Evolutionary conservation across 495 filamentous ascomycete species (phyloP).

Genomic region (Xylaria longipes): DNA sequence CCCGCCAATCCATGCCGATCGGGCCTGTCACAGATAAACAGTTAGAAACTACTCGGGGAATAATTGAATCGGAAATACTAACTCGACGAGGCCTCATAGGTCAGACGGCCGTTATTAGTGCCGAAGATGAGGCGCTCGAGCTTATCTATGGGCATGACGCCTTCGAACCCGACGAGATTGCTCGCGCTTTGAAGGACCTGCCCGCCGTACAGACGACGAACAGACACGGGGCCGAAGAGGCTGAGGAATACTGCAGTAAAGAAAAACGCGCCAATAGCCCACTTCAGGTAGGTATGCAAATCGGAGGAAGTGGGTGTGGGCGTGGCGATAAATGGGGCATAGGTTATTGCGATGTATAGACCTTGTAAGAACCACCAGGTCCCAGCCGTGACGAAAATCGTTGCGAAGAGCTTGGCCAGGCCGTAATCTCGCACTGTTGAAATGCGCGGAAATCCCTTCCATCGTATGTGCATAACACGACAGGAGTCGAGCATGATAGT

Average conservation of each 20-base stretch:
- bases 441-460: slow-evolving; percentile 8
- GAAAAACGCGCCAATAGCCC: neutral
- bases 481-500: slow-evolving; percentile 46
- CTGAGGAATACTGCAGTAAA: slow-evolving; percentile 21
- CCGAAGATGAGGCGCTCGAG: slow-evolving; percentile 35
- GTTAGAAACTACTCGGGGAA: neutral
- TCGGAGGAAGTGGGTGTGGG: neutral
- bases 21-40: neutral
- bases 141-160: slow-evolving; percentile 28
- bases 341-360: neutral
- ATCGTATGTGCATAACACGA: slow-evolving; percentile 27
- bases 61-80: neutral
- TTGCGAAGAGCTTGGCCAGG: neutral
- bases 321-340: neutral
- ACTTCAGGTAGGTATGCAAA: neutral
- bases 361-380: slow-evolving; percentile 2
- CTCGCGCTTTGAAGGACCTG: slow-evolving; percentile 28
- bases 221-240: slow-evolving; percentile 25
- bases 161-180: slow-evolving; percentile 38
- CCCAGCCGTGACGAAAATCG: slow-evolving; percentile 29
- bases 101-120: slow-evolving; percentile 9
- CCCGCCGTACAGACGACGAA: slow-evolving; percentile 25
- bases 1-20: slow-evolving; percentile 26
- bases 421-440: neutral
- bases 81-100: slow-evolving; percentile 12